Evolutionary conservation across 768 basidiomycete species (phyloP).

Genomic region (Rossbeevera mucosa): DNA sequence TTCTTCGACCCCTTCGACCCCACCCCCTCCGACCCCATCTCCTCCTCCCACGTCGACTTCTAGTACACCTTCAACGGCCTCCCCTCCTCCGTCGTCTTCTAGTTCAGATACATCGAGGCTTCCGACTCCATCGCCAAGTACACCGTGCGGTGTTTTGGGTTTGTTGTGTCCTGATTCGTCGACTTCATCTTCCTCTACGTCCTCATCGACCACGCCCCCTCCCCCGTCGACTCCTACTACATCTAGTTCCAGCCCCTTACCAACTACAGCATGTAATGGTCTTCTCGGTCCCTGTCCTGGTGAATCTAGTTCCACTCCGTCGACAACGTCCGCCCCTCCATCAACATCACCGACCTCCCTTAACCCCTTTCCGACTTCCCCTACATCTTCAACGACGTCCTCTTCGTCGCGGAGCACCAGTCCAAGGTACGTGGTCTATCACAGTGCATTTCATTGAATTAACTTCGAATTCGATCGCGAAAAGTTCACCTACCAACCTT

Average conservation of each 20-base stretch:
- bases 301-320: background rate
- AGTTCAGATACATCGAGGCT: no score
- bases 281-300: background rate
- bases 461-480: conserved; percentile 22
- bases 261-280: no score
- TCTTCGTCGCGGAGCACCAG: background rate
- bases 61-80: background rate
- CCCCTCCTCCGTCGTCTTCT: background rate
- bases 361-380: background rate
- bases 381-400: background rate
- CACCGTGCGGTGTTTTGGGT: no score
- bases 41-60: background rate
- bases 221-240: no score
- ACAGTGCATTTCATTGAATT: background rate
- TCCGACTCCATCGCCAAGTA: no score
- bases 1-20: background rate
- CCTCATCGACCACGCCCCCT: no score
- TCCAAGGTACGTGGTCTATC: conserved; percentile 10
- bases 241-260: no score
- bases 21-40: no score
- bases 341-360: background rate
- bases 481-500: conserved; percentile 28
- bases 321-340: background rate
- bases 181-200: no score
- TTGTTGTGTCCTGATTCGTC: no score